Evolutionary conservation across 805 yeast species (phyloP), one percentile per base, ranked within the genome.

Genomic region (Candida pseudofarinosa): DNA sequence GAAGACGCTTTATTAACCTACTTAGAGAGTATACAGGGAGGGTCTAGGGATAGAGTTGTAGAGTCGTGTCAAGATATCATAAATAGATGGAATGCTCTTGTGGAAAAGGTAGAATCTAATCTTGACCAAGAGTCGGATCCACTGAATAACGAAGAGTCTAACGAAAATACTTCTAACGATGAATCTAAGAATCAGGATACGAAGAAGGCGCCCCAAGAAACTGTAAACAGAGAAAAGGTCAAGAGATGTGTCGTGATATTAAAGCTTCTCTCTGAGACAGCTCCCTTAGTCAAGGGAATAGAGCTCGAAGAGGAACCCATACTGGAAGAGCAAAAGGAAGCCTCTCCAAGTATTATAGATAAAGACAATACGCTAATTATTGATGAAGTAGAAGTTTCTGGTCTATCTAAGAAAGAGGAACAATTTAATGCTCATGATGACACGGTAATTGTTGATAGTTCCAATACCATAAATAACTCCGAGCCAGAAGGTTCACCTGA

Each of bases 11-110:
- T 86, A 44, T 46, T 67, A 12, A 56, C 55, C 4, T 86, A 86
- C 52, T 56, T 85, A 15, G 70, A 63, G 15, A 84, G 84, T 0
- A 56, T 86, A 19, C 84, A 83, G 59, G 95, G 95, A 1, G 87
- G 85, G 0, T 77, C 88, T 2, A 69, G 80, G 48, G 76, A 70
- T 19, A 65, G 95, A 48, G 57, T 84, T 7, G 62, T 75, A 2
- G 73, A 61, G 3, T 79, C 76, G 3, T 67, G 83, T 55, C 64
- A 62, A 45, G 63, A 54, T 6, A 73, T 76, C 1, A 62, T 82
- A 8, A 61, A 63, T 0, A 56, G 63, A 33, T 85, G 91, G 90
- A 85, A 85, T 50, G 61, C 59, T 32, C 55, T 66, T 37, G 74
- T 74, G 36, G 60, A 57, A 35, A 67, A 67, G 32, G 73, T 72